Base-by-base conservation (phyloP, 805 yeast species). In the Candida nanaspora region DNA sequence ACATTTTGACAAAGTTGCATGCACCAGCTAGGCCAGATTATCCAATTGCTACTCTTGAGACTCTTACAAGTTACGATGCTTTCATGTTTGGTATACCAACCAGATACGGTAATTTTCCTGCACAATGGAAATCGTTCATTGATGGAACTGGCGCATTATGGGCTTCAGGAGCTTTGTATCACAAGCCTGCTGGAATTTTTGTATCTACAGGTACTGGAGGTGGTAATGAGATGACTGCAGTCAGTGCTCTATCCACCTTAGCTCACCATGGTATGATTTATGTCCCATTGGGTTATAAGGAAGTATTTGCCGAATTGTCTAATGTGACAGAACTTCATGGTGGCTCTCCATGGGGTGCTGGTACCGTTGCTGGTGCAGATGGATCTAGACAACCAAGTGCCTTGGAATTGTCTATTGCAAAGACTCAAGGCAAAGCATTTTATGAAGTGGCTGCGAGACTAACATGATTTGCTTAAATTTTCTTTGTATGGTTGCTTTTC, bases 341-440 rank as follows among this genome's bases (percentile, higher is more conserved):
- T 48, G 85, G 84, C 41, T 75, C 88, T 19, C 76, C 95, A 35
- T 86, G 88, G 87, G 95, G 95, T 59, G 83, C 95, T 28, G 95
- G 95, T 50, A 66, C 85, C 29, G 68, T 72, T 53, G 88, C 95
- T 23, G 85, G 78, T 38, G 68, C 72, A 38, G 91, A 82, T 56
- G 95, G 94, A 38, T 74, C 84, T 6, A 78, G 94, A 68, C 66
- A 68, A 51, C 82, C 87, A 27, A 52, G 79, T 33, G 71, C 65
- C 15, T 65, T 82, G 42, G 95, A 86, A 62, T 63, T 72, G 57
- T 70, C 72, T 50, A 59, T 85, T 44, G 91, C 88, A 20, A 55
- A 57, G 37, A 65, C 63, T 44, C 95, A 86, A 67, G 96, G 95
- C 56, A 59, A 66, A 45, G 57, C 69, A 30, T 86, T 86, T 65